phyloP scores from a whole-genome alignment of 495 filamentous ascomycete genomes.

The Corynascus novoguineensis region DNA sequence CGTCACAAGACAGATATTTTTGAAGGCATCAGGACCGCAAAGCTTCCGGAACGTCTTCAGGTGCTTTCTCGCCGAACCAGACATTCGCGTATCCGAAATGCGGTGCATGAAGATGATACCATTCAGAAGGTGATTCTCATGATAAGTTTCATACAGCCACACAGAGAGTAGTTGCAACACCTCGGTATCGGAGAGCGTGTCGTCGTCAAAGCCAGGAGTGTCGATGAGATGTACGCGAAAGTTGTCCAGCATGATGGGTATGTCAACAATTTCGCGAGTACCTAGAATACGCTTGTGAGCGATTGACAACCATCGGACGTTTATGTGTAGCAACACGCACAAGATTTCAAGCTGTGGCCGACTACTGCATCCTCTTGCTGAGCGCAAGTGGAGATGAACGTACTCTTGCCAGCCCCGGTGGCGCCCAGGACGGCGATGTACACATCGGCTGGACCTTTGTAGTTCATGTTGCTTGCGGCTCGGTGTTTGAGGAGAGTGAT shows the following conservation, averaged over 20 bases:
- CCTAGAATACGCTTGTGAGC: not conserved
- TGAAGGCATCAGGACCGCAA: slow-evolving; percentile 34
- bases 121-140: slow-evolving; percentile 3
- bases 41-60: slow-evolving; percentile 40
- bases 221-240: slow-evolving; percentile 34
- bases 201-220: slow-evolving; percentile 42
- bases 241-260: not conserved
- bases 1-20: slow-evolving; percentile 37
- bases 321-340: not conserved
- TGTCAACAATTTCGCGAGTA: not conserved
- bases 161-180: slow-evolving; percentile 34
- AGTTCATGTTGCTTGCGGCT: too few species aligned
- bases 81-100: slow-evolving; percentile 37
- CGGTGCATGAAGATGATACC: slow-evolving; percentile 44
- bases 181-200: slow-evolving; percentile 28
- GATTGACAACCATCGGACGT: not conserved
- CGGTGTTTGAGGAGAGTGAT: too few species aligned
- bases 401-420: slow-evolving; percentile 38
- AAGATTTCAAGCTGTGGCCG: not conserved
- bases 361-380: not conserved
- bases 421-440: slow-evolving; percentile 42
- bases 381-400: slow-evolving; percentile 27
- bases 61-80: slow-evolving; percentile 34
- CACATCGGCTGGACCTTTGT: too few species aligned
- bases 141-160: slow-evolving; percentile 18